Conservation (phyloP, 1,284 basidiomycete species). For the Ganoderma sp. region DNA sequence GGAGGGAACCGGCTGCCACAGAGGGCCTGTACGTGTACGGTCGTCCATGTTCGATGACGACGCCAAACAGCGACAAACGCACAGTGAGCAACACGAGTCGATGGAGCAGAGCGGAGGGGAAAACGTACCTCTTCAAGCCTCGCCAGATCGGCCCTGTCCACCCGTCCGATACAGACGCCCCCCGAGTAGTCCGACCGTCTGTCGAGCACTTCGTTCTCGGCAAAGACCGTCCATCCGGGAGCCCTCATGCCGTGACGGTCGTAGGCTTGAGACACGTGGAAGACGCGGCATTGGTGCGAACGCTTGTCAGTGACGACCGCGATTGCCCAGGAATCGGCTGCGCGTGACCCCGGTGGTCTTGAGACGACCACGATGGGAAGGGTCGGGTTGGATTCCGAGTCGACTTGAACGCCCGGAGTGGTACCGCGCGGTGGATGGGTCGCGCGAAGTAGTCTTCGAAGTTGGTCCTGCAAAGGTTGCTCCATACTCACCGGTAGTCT, state of each 20-base stretch:
- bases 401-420: background rate
- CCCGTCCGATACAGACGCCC: conserved; percentile 1
- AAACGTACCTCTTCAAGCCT: conserved; percentile 2
- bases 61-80: background rate
- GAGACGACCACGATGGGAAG: background rate
- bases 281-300: conserved; percentile 7
- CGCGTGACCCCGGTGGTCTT: background rate
- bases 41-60: background rate
- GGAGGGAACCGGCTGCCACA: background rate
- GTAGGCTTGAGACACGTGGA: background rate
- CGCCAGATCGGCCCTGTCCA: background rate
- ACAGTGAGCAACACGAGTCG: background rate
- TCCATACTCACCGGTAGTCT: background rate
- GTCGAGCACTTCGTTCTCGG: background rate
- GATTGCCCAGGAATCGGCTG: background rate
- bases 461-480: background rate
- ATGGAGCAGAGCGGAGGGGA: no score
- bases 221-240: background rate
- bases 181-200: background rate
- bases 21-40: background rate
- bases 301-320: conserved; percentile 7
- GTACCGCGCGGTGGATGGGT: background rate
- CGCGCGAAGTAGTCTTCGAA: background rate
- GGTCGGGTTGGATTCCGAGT: background rate
- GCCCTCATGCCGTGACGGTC: background rate